phyloP scores from a whole-genome alignment of 345 rosid genomes.

The Arabis hirsuta region DNA sequence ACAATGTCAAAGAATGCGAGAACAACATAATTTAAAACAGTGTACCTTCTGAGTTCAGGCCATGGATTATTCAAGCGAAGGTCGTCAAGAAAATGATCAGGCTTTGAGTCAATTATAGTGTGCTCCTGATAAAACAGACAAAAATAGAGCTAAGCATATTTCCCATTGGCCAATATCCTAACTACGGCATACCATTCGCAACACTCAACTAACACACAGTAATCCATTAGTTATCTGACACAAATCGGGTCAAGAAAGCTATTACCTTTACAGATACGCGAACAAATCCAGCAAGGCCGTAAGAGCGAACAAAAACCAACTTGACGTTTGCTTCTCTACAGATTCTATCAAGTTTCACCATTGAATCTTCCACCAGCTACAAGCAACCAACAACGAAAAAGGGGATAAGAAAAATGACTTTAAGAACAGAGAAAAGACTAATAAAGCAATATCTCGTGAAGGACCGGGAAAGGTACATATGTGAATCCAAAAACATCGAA shows the following conservation, averaged over 20 bases:
- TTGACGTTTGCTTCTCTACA: conserved; percentile 84
- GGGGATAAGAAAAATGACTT: background rate
- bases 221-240: background rate
- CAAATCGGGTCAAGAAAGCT: conserved; percentile 20
- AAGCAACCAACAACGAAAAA: conserved; percentile 20
- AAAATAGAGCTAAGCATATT: conserved; percentile 16
- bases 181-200: conserved; percentile 10
- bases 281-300: conserved; percentile 91
- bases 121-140: conserved; percentile 69
- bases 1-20: conserved; percentile 1
- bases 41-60: conserved; percentile 82
- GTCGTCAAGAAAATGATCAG: conserved; percentile 95
- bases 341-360: conserved; percentile 84
- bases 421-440: background rate
- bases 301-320: conserved; percentile 93
- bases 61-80: conserved; percentile 96
- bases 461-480: background rate
- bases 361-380: conserved; percentile 86
- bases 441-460: conserved; percentile 10
- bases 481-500: conserved; percentile 10
- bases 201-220: conserved; percentile 8
- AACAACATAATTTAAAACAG: background rate
- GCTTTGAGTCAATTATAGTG: conserved; percentile 87
- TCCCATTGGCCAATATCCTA: background rate
- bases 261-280: conserved; percentile 88